Base-by-base conservation (phyloP, 2,329 filamentous ascomycete species). In the Calonectria montana region DNA sequence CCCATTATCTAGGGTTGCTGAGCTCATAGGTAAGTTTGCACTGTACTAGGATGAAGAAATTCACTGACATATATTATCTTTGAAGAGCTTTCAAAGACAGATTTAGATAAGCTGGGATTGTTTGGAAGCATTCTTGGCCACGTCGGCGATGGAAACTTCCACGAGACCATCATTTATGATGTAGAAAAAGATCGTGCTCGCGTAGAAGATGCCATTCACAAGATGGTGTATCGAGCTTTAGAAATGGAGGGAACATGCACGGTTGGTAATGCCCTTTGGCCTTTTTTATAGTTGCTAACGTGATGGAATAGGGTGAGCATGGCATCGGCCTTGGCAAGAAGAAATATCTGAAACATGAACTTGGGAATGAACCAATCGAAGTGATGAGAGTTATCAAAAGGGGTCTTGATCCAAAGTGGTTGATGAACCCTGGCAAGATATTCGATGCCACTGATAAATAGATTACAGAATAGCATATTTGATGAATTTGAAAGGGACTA, bases 61-160 rank as follows among this genome's bases (percentile, higher is more conserved):
- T 21, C 27, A 18, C 13, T 59, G 7, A 25, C 13, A n/a, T 12
- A n/a, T 16, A 1, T n/a, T 12, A 8, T 2, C 39, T 8, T 5
- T 9, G 5, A 21, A 65, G 62, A 91, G 73, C 85, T 88, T 71
- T 90, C 90, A 2, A 91, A 92, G 78, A 84, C 84, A 18, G 88
- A 92, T 73, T 87, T 92, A 43, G 80, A 78, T n/a, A 84, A 86
- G 76, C 87, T 87, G 48, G 91, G 91, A 0, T 81, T 93, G 5
- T 85, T 90, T 43, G 89, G 87, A 6, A 86, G 86, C 21, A 92
- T 93, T 35, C 87, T 93, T 2, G 91, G 91, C 0, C 91, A 93
- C 78, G 91, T 92, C 5, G 91, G 91, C 0, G 91, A 93, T 77
- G 91, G 91, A 16, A 93, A 93, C 76, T 93, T 93, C 78, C 91